Base-by-base conservation (phyloP, 2,329 filamentous ascomycete species). In the Xylaria sp. region DNA sequence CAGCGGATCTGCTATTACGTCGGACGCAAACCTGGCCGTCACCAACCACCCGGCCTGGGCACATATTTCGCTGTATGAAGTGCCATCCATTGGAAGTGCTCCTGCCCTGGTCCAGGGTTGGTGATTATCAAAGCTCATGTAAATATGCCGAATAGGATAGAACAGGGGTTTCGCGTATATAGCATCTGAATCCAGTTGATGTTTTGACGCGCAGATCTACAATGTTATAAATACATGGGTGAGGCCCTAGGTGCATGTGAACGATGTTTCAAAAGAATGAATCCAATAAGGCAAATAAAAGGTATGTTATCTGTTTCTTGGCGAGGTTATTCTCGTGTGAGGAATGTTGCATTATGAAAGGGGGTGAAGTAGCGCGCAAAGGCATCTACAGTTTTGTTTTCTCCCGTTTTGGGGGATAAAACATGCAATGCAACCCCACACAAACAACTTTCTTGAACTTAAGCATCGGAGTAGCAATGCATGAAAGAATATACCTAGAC, bases 21-120 rank as follows among this genome's bases (percentile, higher is more conserved):
- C 64, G 4, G 13, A 41, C 23, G 46, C 64, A 12, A 66, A 66
- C 25, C 52, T 50, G 18, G 58, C 57, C 25, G 59, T 66, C 50
- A 62, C 48, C n/a, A 45, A 32, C 18, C 64, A 66, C 25, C 64
- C 63, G 0, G 8, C 36, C 13, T 66, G 64, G 64, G 48, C 64
- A 4, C 64, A 66, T 20, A 58, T 66, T 25, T 66, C 64, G 32
- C 32, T 58, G 5, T 66, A 62, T 18, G 58, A 66, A 0, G 58
- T 66, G 8, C 63, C 63, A 32, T 58, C 55, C n/a, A 45, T 45
- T 13, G 55, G 55, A 20, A 2, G 20, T 5, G 55, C 55, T 0
- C 55, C 55, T 20, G 0, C 55, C 18, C 7, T 6, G 9, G 15
- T 57, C 18, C 45, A 43, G 39, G 9, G 15, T 23, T 8, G 15